Conservation (phyloP, 192 early-diverging fungal genomes). For the Linnemannia zychae region DNA sequence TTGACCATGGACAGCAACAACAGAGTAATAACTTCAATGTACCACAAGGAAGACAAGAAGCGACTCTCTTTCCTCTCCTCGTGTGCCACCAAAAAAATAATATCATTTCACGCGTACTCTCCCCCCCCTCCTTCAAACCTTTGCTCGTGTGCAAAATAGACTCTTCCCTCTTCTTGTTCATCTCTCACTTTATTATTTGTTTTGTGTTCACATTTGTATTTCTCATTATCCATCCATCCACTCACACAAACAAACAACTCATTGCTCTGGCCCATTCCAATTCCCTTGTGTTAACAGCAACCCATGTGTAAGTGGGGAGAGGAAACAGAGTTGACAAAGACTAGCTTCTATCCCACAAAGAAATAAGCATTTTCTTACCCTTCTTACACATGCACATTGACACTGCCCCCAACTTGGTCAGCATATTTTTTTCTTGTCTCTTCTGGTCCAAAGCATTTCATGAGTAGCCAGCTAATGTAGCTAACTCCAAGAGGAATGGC, state of each 20-base stretch:
- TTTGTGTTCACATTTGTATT: constrained; percentile 5
- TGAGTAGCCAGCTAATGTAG: not conserved
- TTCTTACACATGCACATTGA: not conserved
- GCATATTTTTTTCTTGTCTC: not conserved
- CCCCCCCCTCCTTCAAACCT: not conserved
- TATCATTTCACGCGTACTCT: not conserved
- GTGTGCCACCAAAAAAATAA: constrained; percentile 4
- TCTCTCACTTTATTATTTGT: not conserved
- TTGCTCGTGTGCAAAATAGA: constrained; percentile 3
- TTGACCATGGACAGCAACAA: too few species aligned
- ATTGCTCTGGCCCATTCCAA: too few species aligned
- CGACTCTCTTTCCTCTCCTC: not conserved
- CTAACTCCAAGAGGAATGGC: not conserved
- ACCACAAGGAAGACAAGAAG: not conserved
- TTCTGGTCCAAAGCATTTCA: not conserved
- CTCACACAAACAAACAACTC: not conserved
- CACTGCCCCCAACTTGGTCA: not conserved
- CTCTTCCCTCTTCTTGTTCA: not conserved
- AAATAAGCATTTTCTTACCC: not conserved
- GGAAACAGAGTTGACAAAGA: too few species aligned
- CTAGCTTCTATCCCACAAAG: not conserved
- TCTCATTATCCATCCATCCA: not conserved
- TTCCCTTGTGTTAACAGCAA: too few species aligned
- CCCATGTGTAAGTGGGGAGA: too few species aligned
- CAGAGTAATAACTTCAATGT: not conserved